A percentile compares a stretch with the other conserved stretches of the same genome.
Evolutionary conservation across 345 rosid genomes (phyloP).

Genomic region (Pistacia vera): DNA sequence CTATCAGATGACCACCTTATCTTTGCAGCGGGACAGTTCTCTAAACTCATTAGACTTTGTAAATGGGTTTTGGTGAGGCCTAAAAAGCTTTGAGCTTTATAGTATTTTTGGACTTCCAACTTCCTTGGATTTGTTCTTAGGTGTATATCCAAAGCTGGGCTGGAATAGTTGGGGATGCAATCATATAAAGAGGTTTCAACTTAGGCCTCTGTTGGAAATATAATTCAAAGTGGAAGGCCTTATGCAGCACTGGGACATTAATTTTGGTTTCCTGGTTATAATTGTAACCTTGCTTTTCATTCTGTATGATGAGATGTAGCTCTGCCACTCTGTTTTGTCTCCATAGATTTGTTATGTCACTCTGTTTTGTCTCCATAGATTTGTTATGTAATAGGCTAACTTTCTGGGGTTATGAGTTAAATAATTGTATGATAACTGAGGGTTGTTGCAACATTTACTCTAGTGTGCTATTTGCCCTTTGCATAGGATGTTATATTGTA

Average conservation of each 20-base stretch:
- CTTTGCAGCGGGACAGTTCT: not conserved
- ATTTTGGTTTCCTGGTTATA: no score
- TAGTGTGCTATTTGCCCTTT: not conserved
- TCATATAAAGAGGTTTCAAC: not conserved
- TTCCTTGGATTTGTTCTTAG: not conserved
- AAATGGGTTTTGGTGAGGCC: not conserved
- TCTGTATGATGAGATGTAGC: no score
- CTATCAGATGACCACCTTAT: not conserved
- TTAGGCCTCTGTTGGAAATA: not conserved
- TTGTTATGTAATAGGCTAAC: not conserved
- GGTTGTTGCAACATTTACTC: not conserved
- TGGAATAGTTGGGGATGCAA: not conserved
- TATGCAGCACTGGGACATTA: no score
- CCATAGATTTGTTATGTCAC: not conserved
- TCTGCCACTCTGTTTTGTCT: not conserved
- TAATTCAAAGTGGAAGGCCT: no score
- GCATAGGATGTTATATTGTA: not conserved
- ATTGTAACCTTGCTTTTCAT: not conserved
- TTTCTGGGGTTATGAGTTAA: no score
- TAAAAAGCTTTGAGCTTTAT: not conserved
- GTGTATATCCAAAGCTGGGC: not conserved
- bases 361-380: not conserved
- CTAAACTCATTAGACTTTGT: not conserved
- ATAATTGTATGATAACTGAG: not conserved
- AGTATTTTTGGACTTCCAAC: not conserved